phyloP scores from a whole-genome alignment of 495 filamentous ascomycete genomes.

The Penicillium fimorum region DNA sequence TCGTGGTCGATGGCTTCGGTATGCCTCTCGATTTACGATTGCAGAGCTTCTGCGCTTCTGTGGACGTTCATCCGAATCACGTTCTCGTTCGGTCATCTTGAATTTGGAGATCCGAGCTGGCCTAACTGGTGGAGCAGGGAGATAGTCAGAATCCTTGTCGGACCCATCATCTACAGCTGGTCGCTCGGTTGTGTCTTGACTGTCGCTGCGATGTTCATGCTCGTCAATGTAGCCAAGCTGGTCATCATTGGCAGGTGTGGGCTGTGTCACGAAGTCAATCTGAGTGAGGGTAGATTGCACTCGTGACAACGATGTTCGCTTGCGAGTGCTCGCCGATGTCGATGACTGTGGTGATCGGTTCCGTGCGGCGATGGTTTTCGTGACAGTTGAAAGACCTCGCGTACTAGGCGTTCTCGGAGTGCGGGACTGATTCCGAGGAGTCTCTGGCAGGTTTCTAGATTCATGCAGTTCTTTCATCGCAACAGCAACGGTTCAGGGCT shows the following conservation, averaged over 20 bases:
- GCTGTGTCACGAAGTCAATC: conserved; percentile 41
- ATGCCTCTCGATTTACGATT: conserved; percentile 1
- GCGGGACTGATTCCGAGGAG: conserved; percentile 21
- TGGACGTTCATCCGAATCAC: conserved; percentile 11
- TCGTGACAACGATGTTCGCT: conserved; percentile 19
- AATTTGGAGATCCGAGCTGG: conserved; percentile 21
- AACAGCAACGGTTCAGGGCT: conserved; percentile 16
- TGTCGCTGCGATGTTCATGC: not conserved
- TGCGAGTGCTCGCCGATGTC: conserved; percentile 22
- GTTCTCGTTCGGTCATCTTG: conserved; percentile 16
- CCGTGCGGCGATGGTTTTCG: conserved; percentile 21
- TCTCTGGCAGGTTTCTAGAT: conserved; percentile 19
- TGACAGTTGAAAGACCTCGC: conserved; percentile 14
- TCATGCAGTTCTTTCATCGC: conserved; percentile 37
- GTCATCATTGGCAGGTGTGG: conserved; percentile 30
- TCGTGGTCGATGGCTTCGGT: conserved; percentile 3
- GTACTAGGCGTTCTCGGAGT: conserved; percentile 29
- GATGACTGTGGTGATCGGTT: conserved; percentile 25
- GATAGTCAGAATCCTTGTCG: conserved; percentile 28
- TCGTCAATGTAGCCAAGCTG: conserved; percentile 34
- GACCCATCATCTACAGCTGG: conserved; percentile 31
- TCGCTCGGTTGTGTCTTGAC: conserved; percentile 15
- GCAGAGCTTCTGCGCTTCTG: conserved; percentile 15
- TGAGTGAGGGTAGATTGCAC: conserved; percentile 46
- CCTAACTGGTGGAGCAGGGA: conserved; percentile 17